Evolutionary conservation across 2,329 filamentous ascomycete species (phyloP), one percentile per base, ranked within the genome.

Genomic region (Monosporascus sp.): DNA sequence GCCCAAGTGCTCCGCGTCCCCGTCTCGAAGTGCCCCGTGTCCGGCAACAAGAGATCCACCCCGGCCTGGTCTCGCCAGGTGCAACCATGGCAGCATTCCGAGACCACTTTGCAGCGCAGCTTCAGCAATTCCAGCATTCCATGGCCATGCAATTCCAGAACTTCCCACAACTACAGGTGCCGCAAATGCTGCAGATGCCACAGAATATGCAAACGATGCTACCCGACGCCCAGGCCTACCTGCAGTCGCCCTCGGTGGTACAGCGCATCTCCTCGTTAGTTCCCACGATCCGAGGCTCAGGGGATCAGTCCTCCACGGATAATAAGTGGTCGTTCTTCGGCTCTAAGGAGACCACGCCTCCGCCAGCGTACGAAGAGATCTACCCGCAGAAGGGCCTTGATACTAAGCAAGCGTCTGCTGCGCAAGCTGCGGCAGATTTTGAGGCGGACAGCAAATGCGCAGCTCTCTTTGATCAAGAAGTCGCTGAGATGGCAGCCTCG

Each of bases 361-460:
- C 88, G 8, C 89, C 89, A 9, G 82, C 89, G 0, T 94, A 94
- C 59, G 85, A 91, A 50, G 89, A 92, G 47, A 81, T 94, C 27
- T 94, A 84, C 66, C 89, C 88, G 2, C 72, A 74, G 41, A 69
- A 74, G 50, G 73, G 77, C 45, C 57, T 76, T 17, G 80, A 85
- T 52, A 71, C 70, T 24, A 86, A 87, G 67, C 77, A 81, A 60
- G 72, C 77, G 18, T 80, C 81, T n/a, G 81, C 80, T 1, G 74
- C 76, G 8, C 74, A 75, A 50, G 84, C 83, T 3, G 79, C 79
- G 1, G 78, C 76, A 15, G 83, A 86, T 27, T 76, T 75, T 2
- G 76, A 81, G 52, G 81, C 81, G 5, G 82, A 86, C 60, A 69
- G 71, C 38, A 85, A 84, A 63, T 85, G 80, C 56, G 68, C 77